Evolutionary conservation across 371 early-diverging fungal species (phyloP).

Genomic region (Lichtheimia ornata): DNA sequence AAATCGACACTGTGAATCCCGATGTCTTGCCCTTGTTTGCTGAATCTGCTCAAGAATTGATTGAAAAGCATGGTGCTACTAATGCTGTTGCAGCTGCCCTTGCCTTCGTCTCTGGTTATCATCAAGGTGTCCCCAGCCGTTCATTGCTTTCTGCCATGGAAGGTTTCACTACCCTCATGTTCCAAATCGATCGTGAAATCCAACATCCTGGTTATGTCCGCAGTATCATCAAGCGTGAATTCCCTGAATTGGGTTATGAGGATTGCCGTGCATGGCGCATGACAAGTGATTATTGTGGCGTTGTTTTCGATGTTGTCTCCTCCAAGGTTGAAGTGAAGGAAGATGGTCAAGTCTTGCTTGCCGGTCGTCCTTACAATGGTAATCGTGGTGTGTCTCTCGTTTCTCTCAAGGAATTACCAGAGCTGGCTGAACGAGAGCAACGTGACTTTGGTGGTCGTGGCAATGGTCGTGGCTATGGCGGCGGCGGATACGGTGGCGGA

Average conservation of each 20-base stretch:
- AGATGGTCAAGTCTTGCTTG: conserved; percentile 39
- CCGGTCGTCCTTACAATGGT: conserved; percentile 65
- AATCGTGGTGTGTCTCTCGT: conserved; percentile 58
- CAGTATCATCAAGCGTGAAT: conserved; percentile 69
- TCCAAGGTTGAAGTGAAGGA: conserved; percentile 64
- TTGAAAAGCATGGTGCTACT: conserved; percentile 63
- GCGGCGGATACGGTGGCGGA: conserved; percentile 5
- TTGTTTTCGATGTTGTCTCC: conserved; percentile 78
- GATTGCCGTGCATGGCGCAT: conserved; percentile 79
- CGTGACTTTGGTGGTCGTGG: conserved; percentile 19
- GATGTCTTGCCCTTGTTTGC: conserved; percentile 78
- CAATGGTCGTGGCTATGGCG: conserved; percentile 19
- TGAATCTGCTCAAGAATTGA: conserved; percentile 70
- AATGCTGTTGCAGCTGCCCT: conserved; percentile 82
- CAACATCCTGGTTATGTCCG: conserved; percentile 82
- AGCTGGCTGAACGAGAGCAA: conserved; percentile 69
- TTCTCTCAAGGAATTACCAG: conserved; percentile 75
- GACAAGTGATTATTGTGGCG: conserved; percentile 78
- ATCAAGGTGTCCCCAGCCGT: conserved; percentile 77
- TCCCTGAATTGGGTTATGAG: conserved; percentile 68
- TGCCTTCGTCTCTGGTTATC: conserved; percentile 84
- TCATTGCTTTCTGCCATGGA: conserved; percentile 82
- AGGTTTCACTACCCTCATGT: conserved; percentile 77
- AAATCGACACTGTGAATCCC: conserved; percentile 68
- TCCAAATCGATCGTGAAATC: conserved; percentile 61